Percentiles rank a stretch among this genome's conserved stretches.
phyloP scores from a whole-genome alignment of 2,329 filamentous ascomycete genomes.

The Diaporthe humulicola region DNA sequence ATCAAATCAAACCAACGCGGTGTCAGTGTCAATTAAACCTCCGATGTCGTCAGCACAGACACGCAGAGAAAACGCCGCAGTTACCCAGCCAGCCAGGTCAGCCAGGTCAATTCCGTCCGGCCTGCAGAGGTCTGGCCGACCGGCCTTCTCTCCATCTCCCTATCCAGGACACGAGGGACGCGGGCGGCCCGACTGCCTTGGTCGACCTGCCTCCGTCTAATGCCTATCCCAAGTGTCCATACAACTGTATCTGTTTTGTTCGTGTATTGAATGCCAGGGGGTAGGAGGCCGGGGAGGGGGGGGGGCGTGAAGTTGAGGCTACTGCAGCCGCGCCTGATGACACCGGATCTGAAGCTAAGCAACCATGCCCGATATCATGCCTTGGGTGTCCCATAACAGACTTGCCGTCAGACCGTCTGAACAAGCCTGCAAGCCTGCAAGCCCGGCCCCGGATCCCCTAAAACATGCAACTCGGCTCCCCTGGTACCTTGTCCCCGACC shows the following conservation, averaged over 20 bases:
- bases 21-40: slow-evolving; percentile 28
- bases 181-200: neutral
- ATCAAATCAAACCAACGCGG: slow-evolving; percentile 24
- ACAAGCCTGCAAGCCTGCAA: slow-evolving; percentile 7
- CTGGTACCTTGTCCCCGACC: neutral
- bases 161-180: neutral
- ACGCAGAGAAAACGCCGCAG: slow-evolving; percentile 2
- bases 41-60: slow-evolving; percentile 26
- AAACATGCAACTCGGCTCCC: slow-evolving; percentile 7
- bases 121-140: neutral
- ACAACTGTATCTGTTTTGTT: neutral
- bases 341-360: slow-evolving; percentile 29
- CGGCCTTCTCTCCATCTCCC: neutral
- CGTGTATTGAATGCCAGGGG: slow-evolving; percentile 3
- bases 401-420: slow-evolving; percentile 30
- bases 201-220: neutral
- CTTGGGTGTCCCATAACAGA: slow-evolving; percentile 31
- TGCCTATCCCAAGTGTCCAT: neutral
- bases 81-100: neutral
- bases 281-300: neutral
- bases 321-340: slow-evolving; percentile 28
- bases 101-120: neutral
- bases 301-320: slow-evolving; percentile 26
- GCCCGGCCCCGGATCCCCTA: slow-evolving; percentile 21
- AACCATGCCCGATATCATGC: slow-evolving; percentile 31